Percentiles rank a stretch among this genome's conserved stretches.
phyloP scores from a whole-genome alignment of 768 basidiomycete species.

The Neoboletus magnificus region DNA sequence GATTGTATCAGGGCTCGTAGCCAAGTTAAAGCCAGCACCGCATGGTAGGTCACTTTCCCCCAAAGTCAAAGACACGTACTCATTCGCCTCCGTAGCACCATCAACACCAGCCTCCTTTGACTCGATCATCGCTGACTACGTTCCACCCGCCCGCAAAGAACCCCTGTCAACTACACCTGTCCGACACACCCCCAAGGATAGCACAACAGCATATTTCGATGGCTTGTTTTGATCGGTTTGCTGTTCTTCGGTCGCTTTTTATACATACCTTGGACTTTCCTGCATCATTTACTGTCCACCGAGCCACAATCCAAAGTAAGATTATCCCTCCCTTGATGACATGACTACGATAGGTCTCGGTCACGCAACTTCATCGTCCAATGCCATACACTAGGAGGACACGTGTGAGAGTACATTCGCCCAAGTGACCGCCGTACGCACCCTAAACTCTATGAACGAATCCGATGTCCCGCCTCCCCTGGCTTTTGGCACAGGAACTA shows the following conservation, averaged over 20 bases:
- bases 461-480: slow-evolving; percentile 42
- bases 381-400: slow-evolving; percentile 25
- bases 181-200: slow-evolving; percentile 23
- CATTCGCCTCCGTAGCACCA: slow-evolving; percentile 33
- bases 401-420: slow-evolving; percentile 9
- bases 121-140: slow-evolving; percentile 71
- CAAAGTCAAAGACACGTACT: background rate
- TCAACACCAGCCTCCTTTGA: slow-evolving; percentile 57
- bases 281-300: background rate
- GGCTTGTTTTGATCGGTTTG: slow-evolving; percentile 34
- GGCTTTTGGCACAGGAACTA: slow-evolving; percentile 60
- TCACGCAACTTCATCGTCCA: slow-evolving; percentile 31
- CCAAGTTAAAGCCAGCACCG: slow-evolving; percentile 49
- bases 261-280: slow-evolving; percentile 21
- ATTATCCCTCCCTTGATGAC: background rate
- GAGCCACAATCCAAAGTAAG: background rate
- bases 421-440: slow-evolving; percentile 36
- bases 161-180: slow-evolving; percentile 1
- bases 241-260: background rate
- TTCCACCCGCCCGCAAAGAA: slow-evolving; percentile 39
- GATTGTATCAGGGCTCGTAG: slow-evolving; percentile 58
- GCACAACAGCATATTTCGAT: slow-evolving; percentile 38
- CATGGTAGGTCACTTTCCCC: slow-evolving; percentile 36
- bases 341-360: background rate
- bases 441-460: slow-evolving; percentile 87